Evolutionary conservation across 2,329 filamentous ascomycete genomes (phyloP).

Genomic region (Dryadomyces sulphureus): DNA sequence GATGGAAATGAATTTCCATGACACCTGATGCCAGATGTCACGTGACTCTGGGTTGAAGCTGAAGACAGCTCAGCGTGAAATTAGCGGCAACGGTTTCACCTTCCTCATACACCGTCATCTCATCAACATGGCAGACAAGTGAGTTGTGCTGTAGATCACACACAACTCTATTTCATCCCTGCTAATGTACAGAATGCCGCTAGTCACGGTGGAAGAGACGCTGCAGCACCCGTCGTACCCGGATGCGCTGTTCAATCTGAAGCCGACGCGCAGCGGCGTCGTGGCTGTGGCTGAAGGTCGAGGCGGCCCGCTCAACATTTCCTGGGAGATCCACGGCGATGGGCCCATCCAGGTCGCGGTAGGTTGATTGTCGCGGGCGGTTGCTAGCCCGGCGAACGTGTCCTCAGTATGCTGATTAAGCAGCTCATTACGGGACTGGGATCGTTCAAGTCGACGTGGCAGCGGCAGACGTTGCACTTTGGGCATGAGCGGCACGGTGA

Average conservation of each 20-base stretch:
- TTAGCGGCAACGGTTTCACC: background rate
- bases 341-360: slow-evolving; percentile 62
- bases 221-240: slow-evolving; percentile 50
- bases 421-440: slow-evolving; percentile 75
- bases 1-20: no score
- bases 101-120: background rate
- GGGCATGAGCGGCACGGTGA: slow-evolving; percentile 52
- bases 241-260: slow-evolving; percentile 53
- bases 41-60: no score
- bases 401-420: no score
- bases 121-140: background rate
- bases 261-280: slow-evolving; percentile 47
- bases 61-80: background rate
- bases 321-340: slow-evolving; percentile 67
- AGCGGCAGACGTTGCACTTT: slow-evolving; percentile 71
- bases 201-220: slow-evolving; percentile 37
- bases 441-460: slow-evolving; percentile 54
- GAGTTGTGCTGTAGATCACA: no score
- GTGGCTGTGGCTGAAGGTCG: slow-evolving; percentile 51
- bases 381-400: no score
- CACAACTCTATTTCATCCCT: no score
- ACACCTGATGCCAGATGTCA: no score
- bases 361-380: no score
- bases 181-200: background rate
- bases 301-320: slow-evolving; percentile 61